phyloP scores from a whole-genome alignment of 495 filamentous ascomycete genomes.

The Xanthoparmelia taractica region DNA sequence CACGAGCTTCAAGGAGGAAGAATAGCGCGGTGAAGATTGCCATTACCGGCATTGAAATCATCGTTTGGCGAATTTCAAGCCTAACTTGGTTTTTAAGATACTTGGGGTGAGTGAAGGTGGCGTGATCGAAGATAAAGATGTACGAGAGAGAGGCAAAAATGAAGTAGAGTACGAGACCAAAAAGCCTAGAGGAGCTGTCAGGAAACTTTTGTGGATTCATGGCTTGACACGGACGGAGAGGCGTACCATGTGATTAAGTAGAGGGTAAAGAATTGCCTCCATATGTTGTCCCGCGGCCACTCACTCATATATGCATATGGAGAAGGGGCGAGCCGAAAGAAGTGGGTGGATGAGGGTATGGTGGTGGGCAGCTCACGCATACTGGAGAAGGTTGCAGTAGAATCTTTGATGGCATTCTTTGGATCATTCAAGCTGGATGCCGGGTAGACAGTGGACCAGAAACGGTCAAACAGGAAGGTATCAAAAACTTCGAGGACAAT shows the following conservation, averaged over 20 bases:
- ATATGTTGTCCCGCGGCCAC: conserved; percentile 73
- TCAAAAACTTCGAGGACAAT: conserved; percentile 80
- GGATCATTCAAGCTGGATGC: conserved; percentile 37
- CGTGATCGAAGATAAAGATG: conserved; percentile 88
- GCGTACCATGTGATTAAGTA: conserved; percentile 80
- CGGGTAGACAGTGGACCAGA: conserved; percentile 70
- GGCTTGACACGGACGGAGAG: background rate
- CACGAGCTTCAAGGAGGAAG: conserved; percentile 76
- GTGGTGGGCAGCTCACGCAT: conserved; percentile 39
- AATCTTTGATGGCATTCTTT: conserved; percentile 15
- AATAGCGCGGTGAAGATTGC: conserved; percentile 73
- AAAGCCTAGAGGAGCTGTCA: conserved; percentile 52
- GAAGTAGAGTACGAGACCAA: conserved; percentile 79
- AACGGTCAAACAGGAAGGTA: conserved; percentile 71
- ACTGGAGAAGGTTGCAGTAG: conserved; percentile 36
- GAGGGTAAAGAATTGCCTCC: conserved; percentile 66
- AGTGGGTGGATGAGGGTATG: conserved; percentile 65
- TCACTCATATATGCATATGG: conserved; percentile 74
- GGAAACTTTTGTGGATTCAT: background rate
- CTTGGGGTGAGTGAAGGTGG: conserved; percentile 81
- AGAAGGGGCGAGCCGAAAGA: conserved; percentile 61
- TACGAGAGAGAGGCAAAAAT: conserved; percentile 77
- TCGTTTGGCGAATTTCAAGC: conserved; percentile 77
- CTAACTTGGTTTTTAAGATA: conserved; percentile 90
- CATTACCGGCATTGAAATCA: conserved; percentile 70